Evolutionary conservation across 1,139 yeast genomes (phyloP), one percentile per base, ranked within the genome.

Genomic region (Candida sp.): DNA sequence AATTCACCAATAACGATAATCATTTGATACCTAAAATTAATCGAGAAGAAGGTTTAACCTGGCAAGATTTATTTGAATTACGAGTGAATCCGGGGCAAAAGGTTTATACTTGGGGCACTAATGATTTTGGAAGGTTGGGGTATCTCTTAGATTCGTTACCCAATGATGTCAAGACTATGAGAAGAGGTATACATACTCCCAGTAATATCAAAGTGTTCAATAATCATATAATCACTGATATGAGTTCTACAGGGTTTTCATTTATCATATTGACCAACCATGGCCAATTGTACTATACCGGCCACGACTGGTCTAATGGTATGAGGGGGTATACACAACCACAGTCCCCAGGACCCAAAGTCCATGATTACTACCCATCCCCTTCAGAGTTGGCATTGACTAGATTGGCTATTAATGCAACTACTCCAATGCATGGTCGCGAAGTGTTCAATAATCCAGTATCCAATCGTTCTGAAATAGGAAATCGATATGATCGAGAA

Each of bases 241-340:
- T 85, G 2, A 69, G 78, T 15, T 82, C 85, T 5, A 85, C 85
- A 33, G 95, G 95, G 1, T 84, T 72, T 54, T 75, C 84, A n/a
- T 81, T 84, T 53, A 79, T 82, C 38, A 63, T 86, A 1, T 61
- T 85, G 39, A 75, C 84, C 0, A 68, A 71, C 36, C 60, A 68
- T 3, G 89, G 89, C 0, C 66, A 72, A 6, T 54, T 83, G 11
- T 82, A 68, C 56, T 72, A 68, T 38, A 78, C 85, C 0, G 87
- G 87, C 0, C 54, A 66, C 4, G 65, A 69, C 21, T 81, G 81
- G 71, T 71, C 70, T 44, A 74, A 73, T 9, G 71, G 51, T 6
- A 29, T 37, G 22, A 21, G 39, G 4, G 39, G 39, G 9, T 25
- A 19, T 11, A 36, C 46, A 27, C 41, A 40, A 11, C 21, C 40